Conservation (phyloP, 1,284 basidiomycete genomes). For the Irpex sp. region DNA sequence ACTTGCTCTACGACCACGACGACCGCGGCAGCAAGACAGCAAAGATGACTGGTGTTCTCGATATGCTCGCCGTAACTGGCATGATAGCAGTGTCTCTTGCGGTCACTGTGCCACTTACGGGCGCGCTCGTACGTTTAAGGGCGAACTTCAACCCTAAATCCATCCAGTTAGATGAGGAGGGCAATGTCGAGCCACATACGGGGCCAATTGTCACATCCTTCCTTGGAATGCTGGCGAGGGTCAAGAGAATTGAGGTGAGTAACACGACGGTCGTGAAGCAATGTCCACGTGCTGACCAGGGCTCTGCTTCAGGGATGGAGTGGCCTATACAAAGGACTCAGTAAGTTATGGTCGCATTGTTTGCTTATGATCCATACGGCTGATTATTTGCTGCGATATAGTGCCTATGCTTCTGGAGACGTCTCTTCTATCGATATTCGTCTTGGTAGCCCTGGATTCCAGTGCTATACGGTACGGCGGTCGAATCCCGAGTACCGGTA, state of each 20-base stretch:
- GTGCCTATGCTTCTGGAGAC: conserved; percentile 75
- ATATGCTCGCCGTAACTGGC: conserved; percentile 40
- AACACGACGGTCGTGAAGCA: background rate
- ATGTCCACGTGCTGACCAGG: conserved; percentile 2
- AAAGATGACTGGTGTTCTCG: conserved; percentile 21
- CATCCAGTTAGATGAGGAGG: conserved; percentile 77
- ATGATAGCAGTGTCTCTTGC: conserved; percentile 45
- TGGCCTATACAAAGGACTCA: conserved; percentile 83
- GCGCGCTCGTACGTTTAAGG: conserved; percentile 68
- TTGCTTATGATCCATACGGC: background rate
- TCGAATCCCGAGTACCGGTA: conserved; percentile 64
- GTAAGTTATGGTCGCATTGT: conserved; percentile 38
- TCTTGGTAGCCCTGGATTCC: conserved; percentile 53
- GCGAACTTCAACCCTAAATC: conserved; percentile 83
- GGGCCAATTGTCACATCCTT: conserved; percentile 62
- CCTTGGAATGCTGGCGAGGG: conserved; percentile 71
- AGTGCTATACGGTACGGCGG: conserved; percentile 55
- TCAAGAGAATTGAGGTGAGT: conserved; percentile 70
- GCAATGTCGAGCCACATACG: conserved; percentile 70
- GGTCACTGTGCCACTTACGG: conserved; percentile 56
- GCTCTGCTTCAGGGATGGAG: conserved; percentile 52
- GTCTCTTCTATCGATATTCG: conserved; percentile 50
- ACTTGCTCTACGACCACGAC: conserved; percentile 26
- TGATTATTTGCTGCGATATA: conserved; percentile 25
- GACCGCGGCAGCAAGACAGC: conserved; percentile 22